Evolutionary conservation across 2,329 filamentous ascomycete species (phyloP).

Genomic region (Lasiodiplodia sp.): DNA sequence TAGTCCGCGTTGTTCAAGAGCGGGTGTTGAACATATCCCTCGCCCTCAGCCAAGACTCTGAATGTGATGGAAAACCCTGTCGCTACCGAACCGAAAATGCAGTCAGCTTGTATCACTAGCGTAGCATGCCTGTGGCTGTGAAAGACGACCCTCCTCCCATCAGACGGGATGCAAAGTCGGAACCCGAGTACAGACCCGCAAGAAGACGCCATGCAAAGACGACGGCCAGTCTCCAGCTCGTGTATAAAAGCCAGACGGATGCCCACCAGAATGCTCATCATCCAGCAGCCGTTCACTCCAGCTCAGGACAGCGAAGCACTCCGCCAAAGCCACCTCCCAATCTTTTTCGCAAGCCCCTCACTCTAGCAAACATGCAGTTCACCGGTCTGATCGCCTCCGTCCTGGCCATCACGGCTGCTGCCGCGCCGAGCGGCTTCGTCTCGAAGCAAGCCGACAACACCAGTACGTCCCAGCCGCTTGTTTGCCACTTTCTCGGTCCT

Average conservation of each 20-base stretch:
- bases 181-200: not conserved
- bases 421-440: not conserved
- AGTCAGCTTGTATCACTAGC: not conserved
- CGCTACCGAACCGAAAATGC: not conserved
- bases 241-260: not conserved
- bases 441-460: not conserved
- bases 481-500: not conserved
- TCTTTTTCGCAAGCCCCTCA: not conserved
- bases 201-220: not conserved
- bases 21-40: not conserved
- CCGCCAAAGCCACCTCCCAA: not conserved
- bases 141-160: not conserved
- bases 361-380: conserved; percentile 2
- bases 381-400: not conserved
- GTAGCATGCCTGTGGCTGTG: not conserved
- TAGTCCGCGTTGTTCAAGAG: not conserved
- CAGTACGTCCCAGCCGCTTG: not conserved
- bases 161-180: not conserved
- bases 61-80: not conserved
- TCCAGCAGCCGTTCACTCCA: not conserved
- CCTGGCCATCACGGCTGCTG: not conserved
- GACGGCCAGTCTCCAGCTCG: not conserved
- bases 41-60: not conserved
- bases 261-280: not conserved
- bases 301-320: not conserved